phyloP scores from a whole-genome alignment of 768 basidiomycete genomes.

The Leccinum disarticulatum region DNA sequence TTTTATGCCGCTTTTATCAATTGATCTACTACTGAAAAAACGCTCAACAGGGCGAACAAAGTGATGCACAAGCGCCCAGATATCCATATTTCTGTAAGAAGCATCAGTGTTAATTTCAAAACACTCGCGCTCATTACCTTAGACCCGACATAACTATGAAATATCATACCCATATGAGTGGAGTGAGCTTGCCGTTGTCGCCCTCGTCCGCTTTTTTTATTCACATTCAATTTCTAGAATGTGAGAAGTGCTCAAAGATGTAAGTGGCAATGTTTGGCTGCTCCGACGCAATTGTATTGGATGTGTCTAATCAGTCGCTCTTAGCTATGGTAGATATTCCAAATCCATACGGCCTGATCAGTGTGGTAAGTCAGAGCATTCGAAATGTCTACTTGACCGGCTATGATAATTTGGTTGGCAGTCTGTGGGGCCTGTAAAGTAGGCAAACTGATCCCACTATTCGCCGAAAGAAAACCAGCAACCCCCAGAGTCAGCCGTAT shows the following conservation, averaged over 20 bases:
- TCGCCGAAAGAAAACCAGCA: conserved; percentile 39
- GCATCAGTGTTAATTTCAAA: conserved; percentile 5
- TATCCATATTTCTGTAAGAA: conserved; percentile 67
- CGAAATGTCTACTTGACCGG: background rate
- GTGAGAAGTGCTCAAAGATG: conserved; percentile 62
- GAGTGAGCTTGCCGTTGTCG: conserved; percentile 45
- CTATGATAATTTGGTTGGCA: conserved; percentile 23
- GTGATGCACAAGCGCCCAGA: conserved; percentile 70
- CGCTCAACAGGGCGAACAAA: conserved; percentile 51
- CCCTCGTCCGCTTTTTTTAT: background rate
- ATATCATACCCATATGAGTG: conserved; percentile 73
- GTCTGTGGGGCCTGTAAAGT: conserved; percentile 67
- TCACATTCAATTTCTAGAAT: conserved; percentile 43
- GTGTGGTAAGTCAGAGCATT: conserved; percentile 46
- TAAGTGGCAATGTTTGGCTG: conserved; percentile 29
- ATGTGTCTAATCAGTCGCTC: conserved; percentile 6
- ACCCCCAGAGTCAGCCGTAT: conserved; percentile 42
- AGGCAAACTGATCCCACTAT: conserved; percentile 59
- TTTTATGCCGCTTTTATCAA: background rate
- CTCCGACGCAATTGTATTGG: background rate
- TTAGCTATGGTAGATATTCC: conserved; percentile 71
- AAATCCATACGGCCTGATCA: conserved; percentile 69
- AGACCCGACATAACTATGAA: conserved; percentile 76
- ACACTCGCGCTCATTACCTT: conserved; percentile 1
- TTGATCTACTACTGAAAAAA: background rate